These are phyloP conservation scores for Petunia hybrid DNA, from an alignment of 305 asterid species.

Conservation along the genomic window DNA sequence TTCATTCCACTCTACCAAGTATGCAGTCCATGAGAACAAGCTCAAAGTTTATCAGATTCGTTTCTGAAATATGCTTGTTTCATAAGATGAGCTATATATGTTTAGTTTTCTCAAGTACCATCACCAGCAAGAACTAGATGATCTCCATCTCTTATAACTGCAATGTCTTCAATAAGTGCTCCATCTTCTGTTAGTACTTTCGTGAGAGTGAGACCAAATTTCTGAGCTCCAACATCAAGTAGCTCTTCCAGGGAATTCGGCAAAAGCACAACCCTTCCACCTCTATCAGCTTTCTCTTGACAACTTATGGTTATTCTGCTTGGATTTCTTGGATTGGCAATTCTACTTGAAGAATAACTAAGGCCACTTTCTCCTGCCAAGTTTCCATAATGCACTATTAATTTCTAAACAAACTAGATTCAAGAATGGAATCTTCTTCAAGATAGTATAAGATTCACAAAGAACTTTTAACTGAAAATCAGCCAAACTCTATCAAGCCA, in stretches of 20 bases:
- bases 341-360: slow-evolving; percentile 36
- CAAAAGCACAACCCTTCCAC: slow-evolving; percentile 55
- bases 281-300: slow-evolving; percentile 48
- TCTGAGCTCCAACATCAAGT: slow-evolving; percentile 62
- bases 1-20: too few species aligned
- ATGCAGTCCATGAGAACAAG: not conserved
- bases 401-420: not conserved
- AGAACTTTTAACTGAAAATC: not conserved
- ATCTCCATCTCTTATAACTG: slow-evolving; percentile 79
- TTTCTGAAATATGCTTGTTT: not conserved
- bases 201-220: slow-evolving; percentile 57
- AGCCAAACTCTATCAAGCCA: not conserved
- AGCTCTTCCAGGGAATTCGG: slow-evolving; percentile 64
- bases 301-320: slow-evolving; percentile 63
- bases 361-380: slow-evolving; percentile 44
- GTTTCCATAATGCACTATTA: not conserved
- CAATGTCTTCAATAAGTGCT: slow-evolving; percentile 64
- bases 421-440: not conserved
- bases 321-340: slow-evolving; percentile 32
- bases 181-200: slow-evolving; percentile 66
- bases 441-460: not conserved
- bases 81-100: not conserved
- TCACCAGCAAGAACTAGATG: slow-evolving; percentile 57
- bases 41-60: not conserved
- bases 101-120: slow-evolving; percentile 11